Evolutionary conservation across 2,329 filamentous ascomycete genomes (phyloP).

Genomic region (Pseudogymnoascus sp.): DNA sequence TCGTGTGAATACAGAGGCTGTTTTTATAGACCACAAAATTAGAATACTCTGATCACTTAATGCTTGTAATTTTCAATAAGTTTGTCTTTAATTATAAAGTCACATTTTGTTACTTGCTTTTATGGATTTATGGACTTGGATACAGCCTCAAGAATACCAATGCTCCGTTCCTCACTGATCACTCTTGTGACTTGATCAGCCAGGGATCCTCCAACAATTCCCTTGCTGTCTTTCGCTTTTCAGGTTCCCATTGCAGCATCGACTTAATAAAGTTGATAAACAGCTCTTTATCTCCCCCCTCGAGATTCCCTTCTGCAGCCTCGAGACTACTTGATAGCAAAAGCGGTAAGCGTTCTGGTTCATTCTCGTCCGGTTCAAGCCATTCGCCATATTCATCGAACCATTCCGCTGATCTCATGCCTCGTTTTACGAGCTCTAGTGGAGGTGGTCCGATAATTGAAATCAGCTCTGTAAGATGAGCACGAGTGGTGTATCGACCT

Average conservation of each 20-base stretch:
- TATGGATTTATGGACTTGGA: neutral
- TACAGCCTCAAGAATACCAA: neutral
- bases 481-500: slow-evolving; percentile 13
- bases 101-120: neutral
- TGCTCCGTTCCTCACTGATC: neutral
- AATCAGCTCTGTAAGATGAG: slow-evolving; percentile 18
- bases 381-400: slow-evolving; percentile 14
- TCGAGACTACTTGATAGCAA: slow-evolving; percentile 15
- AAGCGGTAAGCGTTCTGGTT: slow-evolving; percentile 14
- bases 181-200: slow-evolving; percentile 12
- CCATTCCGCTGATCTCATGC: slow-evolving; percentile 12
- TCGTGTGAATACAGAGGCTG: too few relatives aligned
- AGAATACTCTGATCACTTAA: too few relatives aligned
- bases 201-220: slow-evolving; percentile 15
- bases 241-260: slow-evolving; percentile 16
- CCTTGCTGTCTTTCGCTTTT: slow-evolving; percentile 15
- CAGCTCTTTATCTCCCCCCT: slow-evolving; percentile 14
- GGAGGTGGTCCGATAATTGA: slow-evolving; percentile 16
- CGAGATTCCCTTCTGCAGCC: slow-evolving; percentile 12
- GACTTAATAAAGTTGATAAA: slow-evolving; percentile 15
- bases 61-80: too few relatives aligned
- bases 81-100: too few relatives aligned
- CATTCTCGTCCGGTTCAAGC: slow-evolving; percentile 13
- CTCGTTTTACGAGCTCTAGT: slow-evolving; percentile 11
- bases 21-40: too few relatives aligned